Evolutionary conservation across 257 asterid species (phyloP).

Genomic region (Solanum sitiens): DNA sequence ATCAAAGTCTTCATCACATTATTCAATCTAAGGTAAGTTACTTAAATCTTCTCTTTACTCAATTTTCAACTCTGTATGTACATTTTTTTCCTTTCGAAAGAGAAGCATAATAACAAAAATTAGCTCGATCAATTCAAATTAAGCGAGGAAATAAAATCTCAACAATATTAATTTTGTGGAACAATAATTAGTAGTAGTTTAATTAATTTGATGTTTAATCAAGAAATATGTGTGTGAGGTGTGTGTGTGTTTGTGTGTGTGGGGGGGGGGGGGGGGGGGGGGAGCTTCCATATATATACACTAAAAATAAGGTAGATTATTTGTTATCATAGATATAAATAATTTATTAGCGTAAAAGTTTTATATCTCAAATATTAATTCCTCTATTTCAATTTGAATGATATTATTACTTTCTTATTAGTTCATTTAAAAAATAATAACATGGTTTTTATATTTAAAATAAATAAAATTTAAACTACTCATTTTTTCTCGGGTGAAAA

Average conservation of each 20-base stretch:
- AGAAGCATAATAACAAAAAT: background rate
- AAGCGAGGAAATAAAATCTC: background rate
- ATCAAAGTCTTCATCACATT: background rate
- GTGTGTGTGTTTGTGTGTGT: too few relatives aligned
- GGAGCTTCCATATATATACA: too few relatives aligned
- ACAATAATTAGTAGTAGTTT: too few relatives aligned
- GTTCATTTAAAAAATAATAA: background rate
- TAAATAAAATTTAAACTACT: background rate
- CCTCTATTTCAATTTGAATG: background rate
- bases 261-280: too few relatives aligned
- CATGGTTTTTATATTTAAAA: background rate
- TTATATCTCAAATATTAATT: background rate
- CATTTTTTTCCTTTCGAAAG: background rate
- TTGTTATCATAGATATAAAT: background rate
- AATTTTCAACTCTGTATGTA: background rate
- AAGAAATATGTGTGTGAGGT: background rate
- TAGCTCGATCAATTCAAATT: background rate
- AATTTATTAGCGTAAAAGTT: background rate
- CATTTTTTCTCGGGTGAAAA: background rate
- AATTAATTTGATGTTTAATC: background rate
- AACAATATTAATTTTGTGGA: too few relatives aligned
- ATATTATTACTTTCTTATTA: background rate
- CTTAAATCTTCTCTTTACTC: background rate
- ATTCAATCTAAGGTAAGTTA: constrained; percentile 4
- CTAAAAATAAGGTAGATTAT: background rate